phyloP scores from a whole-genome alignment of 2,329 filamentous ascomycete genomes.

The Aspergillus sp. region DNA sequence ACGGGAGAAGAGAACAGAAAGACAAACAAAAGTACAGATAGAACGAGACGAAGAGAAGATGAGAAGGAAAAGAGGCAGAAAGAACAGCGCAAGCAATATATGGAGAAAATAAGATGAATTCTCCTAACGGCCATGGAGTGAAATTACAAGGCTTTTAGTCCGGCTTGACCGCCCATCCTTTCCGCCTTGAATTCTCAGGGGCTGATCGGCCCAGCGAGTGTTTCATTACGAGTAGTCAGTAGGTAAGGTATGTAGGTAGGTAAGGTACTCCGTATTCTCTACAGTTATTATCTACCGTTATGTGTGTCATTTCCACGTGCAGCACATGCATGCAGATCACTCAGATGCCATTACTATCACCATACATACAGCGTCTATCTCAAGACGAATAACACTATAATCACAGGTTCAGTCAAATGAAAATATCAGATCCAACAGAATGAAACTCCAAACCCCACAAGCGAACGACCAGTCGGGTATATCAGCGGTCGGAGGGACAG shows the following conservation, averaged over 20 bases:
- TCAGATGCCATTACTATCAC: background rate
- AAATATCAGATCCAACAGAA: slow-evolving; percentile 4
- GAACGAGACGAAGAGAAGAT: slow-evolving; percentile 2
- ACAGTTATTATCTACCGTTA: too few relatives aligned
- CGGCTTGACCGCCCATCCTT: slow-evolving; percentile 13
- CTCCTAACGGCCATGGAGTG: background rate
- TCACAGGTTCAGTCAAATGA: slow-evolving; percentile 9
- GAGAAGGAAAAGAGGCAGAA: slow-evolving; percentile 5
- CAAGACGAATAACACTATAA: slow-evolving; percentile 8
- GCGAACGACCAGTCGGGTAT: too few relatives aligned
- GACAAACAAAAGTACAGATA: background rate
- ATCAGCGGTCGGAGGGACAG: too few relatives aligned
- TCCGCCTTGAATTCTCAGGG: slow-evolving; percentile 12
- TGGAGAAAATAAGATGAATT: background rate
- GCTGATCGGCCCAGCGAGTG: background rate
- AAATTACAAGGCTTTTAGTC: background rate
- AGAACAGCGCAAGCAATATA: slow-evolving; percentile 1
- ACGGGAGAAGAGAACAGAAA: background rate
- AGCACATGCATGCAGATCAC: background rate
- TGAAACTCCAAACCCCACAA: slow-evolving; percentile 10
- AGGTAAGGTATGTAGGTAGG: too few relatives aligned
- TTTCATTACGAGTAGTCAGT: background rate
- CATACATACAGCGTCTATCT: background rate
- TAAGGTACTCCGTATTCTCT: background rate
- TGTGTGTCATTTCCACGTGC: background rate